Conservation (phyloP, 306 rosid genomes). For the Lathyrus aphaca region DNA sequence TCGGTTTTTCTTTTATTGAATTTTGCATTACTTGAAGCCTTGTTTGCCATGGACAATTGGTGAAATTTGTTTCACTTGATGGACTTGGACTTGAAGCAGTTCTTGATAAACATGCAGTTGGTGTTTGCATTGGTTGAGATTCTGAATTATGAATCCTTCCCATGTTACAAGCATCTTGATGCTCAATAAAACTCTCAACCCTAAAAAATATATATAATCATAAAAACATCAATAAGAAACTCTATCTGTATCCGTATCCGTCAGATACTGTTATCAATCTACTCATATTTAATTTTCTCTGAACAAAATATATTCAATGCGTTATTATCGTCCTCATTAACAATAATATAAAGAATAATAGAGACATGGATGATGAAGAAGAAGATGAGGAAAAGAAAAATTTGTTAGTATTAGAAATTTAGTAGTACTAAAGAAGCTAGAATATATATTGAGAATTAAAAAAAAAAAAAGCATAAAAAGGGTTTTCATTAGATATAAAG, state of each 20-base stretch:
- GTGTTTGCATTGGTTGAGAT: slow-evolving; percentile 59
- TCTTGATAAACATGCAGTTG: slow-evolving; percentile 72
- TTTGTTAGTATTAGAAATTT: slow-evolving; percentile 14
- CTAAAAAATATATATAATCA: slow-evolving; percentile 38
- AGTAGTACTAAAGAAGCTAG: neutral
- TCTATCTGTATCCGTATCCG: neutral
- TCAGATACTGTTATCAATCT: neutral
- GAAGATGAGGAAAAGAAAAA: slow-evolving; percentile 16
- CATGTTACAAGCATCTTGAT: slow-evolving; percentile 96
- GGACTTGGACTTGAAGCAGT: slow-evolving; percentile 99
- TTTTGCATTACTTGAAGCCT: slow-evolving; percentile 45
- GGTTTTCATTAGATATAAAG: slow-evolving; percentile 23
- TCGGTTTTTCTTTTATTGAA: slow-evolving; percentile 41
- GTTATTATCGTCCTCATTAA: neutral
- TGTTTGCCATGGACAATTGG: slow-evolving; percentile 57
- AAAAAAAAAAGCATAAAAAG: neutral
- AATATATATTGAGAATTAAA: neutral
- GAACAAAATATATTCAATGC: neutral
- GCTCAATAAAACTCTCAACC: slow-evolving; percentile 99
- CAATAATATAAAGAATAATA: neutral
- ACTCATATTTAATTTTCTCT: neutral
- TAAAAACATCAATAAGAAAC: neutral
- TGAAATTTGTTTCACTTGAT: slow-evolving; percentile 83
- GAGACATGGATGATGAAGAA: neutral
- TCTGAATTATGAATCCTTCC: slow-evolving; percentile 62